Evolutionary conservation across 768 basidiomycete genomes (phyloP).

Genomic region (Coprinopsis cinerea): DNA sequence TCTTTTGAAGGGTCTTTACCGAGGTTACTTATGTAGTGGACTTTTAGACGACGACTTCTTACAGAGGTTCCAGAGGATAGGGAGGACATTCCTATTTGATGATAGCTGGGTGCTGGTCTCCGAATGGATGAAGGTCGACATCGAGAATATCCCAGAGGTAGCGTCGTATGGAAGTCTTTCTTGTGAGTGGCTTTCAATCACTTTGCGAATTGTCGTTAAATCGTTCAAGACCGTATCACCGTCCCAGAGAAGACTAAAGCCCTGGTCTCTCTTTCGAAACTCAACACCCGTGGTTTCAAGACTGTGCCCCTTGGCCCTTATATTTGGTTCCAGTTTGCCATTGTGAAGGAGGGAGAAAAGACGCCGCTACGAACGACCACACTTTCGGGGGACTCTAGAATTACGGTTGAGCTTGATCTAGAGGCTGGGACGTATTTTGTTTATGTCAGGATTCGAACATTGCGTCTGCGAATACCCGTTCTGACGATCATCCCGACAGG

Average conservation of each 20-base stretch:
- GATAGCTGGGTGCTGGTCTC: constrained; percentile 44
- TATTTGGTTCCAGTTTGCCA: constrained; percentile 39
- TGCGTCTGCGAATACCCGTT: not conserved
- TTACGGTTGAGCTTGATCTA: constrained; percentile 33
- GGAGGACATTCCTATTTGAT: constrained; percentile 45
- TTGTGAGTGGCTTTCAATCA: constrained; percentile 24
- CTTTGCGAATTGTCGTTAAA: not conserved
- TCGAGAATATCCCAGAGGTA: constrained; percentile 27
- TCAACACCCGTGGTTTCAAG: constrained; percentile 40
- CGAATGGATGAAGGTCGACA: constrained; percentile 42
- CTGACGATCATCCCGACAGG: not conserved
- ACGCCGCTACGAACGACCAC: constrained; percentile 27
- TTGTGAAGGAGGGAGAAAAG: constrained; percentile 38
- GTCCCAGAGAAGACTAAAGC: constrained; percentile 29
- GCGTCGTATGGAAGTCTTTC: constrained; percentile 44
- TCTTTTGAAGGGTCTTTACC: not conserved
- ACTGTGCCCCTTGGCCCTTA: constrained; percentile 28
- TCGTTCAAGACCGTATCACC: constrained; percentile 35
- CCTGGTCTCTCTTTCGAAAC: constrained; percentile 42
- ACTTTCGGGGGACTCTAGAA: constrained; percentile 25
- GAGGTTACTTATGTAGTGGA: not conserved
- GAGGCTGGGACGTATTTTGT: constrained; percentile 38
- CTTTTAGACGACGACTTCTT: constrained; percentile 41
- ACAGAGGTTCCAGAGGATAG: constrained; percentile 39
- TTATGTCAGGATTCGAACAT: constrained; percentile 22